phyloP scores from a whole-genome alignment of 2,329 filamentous ascomycete genomes.

The Aureobasidium zeae region DNA sequence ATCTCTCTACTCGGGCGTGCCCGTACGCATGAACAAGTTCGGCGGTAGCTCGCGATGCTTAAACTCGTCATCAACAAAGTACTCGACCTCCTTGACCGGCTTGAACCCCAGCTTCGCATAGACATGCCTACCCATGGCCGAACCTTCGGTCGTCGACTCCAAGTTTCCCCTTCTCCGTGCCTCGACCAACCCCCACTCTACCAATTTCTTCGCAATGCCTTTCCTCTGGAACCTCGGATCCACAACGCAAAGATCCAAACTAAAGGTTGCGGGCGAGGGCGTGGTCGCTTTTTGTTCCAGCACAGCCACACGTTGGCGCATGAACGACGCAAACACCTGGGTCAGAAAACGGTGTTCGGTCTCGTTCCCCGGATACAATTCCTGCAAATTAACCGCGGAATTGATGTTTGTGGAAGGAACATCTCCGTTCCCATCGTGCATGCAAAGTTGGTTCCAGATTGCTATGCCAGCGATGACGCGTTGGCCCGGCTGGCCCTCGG shows the following conservation, averaged over 20 bases:
- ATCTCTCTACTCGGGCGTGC: no score
- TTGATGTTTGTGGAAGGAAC: constrained; percentile 32
- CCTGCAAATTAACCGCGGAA: background rate
- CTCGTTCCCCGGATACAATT: constrained; percentile 19
- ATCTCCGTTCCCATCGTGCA: constrained; percentile 42
- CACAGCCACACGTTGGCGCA: constrained; percentile 36
- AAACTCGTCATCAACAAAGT: constrained; percentile 29
- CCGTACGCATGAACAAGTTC: constrained; percentile 30
- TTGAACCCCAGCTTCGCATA: constrained; percentile 29
- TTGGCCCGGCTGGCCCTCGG: constrained; percentile 23
- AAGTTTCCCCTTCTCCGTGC: constrained; percentile 28
- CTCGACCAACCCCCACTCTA: constrained; percentile 28
- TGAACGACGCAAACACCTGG: constrained; percentile 39
- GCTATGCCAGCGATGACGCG: constrained; percentile 42
- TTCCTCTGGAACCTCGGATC: constrained; percentile 45
- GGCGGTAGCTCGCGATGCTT: constrained; percentile 25
- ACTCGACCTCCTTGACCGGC: constrained; percentile 26
- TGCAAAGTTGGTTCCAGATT: constrained; percentile 47
- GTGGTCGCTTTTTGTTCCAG: constrained; percentile 34
- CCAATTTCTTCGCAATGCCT: constrained; percentile 30
- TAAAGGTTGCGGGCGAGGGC: constrained; percentile 39
- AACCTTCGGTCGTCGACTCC: constrained; percentile 31
- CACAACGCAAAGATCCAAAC: constrained; percentile 44
- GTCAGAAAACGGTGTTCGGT: constrained; percentile 38
- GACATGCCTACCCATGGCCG: constrained; percentile 28